Base-by-base conservation (phyloP, 768 basidiomycete genomes). In the Suillus clintonianus region DNA sequence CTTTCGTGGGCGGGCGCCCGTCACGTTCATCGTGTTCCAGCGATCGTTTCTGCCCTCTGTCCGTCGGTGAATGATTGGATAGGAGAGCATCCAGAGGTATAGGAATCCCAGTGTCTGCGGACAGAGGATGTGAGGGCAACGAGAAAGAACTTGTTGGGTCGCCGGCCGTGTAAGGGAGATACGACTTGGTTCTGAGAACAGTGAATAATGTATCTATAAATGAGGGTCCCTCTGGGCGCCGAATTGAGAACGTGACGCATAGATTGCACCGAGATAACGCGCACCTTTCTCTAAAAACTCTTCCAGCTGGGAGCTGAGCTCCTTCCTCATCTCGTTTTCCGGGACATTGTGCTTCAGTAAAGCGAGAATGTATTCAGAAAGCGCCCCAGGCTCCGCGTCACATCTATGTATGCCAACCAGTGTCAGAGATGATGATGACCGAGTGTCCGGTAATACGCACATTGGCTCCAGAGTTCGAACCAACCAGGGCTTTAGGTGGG, bases 301-400 rank as follows among this genome's bases (percentile, higher is more conserved):
- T 60, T 90, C 90, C 60, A 98, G 82, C 72, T 97, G 94, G 0
- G 83, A 70, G 2, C 81, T 74, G 61, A 97, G 80, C 72, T 94
- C 92, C 68, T 87, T 86, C 67, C 91, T 84, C 84, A 98, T 89
- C 67, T 96, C 92, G 27, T 78, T 75, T 72, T 95, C 91, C 5
- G 91, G 83, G 1, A 89, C 90, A 77, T 94, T 93, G 74, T 96
- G 94, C 75, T 95, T 94, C 63, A 99, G 80, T 60, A 99, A 81
- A 17, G 97, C 97, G 56, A 97, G 86, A 69, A 98, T 90, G 75
- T 98, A 99, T 74, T 98, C 95, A 5, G 94, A 90, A 59, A 99
- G 87, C 37, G 95, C 94, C 36, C 88, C 87, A 36, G 97, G 95
- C 73, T 99, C 97, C 47, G 97, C 97, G 74, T 99, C 97, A 76